A percentile compares a stretch with the other conserved stretches of the same genome.
Conservation (phyloP, 179 eudicot species). For the Silene vulgaris region DNA sequence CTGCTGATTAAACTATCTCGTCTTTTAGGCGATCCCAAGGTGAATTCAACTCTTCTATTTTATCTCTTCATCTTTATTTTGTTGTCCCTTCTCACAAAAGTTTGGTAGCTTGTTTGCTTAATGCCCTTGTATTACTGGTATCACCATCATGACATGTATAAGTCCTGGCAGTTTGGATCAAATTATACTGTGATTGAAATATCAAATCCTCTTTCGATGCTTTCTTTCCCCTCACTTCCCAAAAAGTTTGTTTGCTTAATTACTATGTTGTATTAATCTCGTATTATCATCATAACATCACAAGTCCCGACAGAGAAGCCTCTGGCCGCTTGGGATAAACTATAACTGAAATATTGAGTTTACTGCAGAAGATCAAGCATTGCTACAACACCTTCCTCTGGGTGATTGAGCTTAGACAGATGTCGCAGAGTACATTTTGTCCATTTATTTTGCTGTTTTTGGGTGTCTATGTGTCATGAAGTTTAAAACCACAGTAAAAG, state of each 20-base stretch:
- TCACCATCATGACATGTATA: no score
- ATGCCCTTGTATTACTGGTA: no score
- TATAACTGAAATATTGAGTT: neutral
- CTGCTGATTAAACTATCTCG: slow-evolving; percentile 47
- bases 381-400: neutral
- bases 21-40: slow-evolving; percentile 75
- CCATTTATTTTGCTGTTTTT: neutral
- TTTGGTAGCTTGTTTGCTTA: no score
- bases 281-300: neutral
- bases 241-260: neutral
- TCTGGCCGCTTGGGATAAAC: no score
- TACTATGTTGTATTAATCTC: neutral
- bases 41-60: slow-evolving; percentile 18
- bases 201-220: neutral
- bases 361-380: neutral
- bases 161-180: no score
- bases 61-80: neutral
- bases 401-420: neutral
- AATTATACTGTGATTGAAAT: no score
- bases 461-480: neutral
- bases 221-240: neutral
- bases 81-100: no score
- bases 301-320: neutral
- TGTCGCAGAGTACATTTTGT: neutral
- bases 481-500: neutral